Evolutionary conservation across 352 stramenopile species (phyloP).

Genomic region (Pythium aquatile): DNA sequence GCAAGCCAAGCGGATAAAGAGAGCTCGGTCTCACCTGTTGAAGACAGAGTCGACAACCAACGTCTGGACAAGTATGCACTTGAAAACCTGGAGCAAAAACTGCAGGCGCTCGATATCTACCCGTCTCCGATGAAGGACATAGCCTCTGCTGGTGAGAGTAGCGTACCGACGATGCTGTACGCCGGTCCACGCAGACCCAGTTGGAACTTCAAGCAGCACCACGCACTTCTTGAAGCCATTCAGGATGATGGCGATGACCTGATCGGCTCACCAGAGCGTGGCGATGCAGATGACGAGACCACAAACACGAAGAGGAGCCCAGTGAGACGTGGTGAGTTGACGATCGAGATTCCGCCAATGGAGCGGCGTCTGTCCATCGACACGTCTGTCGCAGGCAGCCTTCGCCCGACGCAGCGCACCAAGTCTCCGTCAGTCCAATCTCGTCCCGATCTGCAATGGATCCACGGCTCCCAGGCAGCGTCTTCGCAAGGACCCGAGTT

Average conservation of each 20-base stretch:
- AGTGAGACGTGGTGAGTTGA: conserved; percentile 12
- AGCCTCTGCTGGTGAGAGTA: not conserved
- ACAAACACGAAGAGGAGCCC: not conserved
- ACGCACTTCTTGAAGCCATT: conserved; percentile 51
- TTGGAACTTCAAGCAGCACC: conserved; percentile 64
- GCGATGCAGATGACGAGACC: conserved; percentile 10
- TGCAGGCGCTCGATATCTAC: conserved; percentile 56
- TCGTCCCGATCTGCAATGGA: conserved; percentile 42
- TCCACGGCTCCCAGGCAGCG: conserved; percentile 29
- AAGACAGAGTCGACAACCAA: not conserved
- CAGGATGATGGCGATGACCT: conserved; percentile 43
- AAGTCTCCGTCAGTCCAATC: conserved; percentile 42
- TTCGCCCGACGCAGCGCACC: conserved; percentile 29
- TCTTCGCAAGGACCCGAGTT: conserved; percentile 52
- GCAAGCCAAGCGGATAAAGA: conserved; percentile 13
- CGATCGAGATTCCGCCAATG: conserved; percentile 8
- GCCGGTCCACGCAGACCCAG: conserved; percentile 44
- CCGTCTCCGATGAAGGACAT: conserved; percentile 67
- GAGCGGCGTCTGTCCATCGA: conserved; percentile 25
- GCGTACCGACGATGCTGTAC: conserved; percentile 17
- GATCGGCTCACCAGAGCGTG: not conserved
- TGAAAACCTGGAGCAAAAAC: conserved; percentile 55
- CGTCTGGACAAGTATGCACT: conserved; percentile 27
- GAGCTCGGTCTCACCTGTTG: not conserved
- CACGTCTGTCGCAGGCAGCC: not conserved